phyloP scores from a whole-genome alignment of 1,284 basidiomycete genomes.

The Fistulinella staudtii region DNA sequence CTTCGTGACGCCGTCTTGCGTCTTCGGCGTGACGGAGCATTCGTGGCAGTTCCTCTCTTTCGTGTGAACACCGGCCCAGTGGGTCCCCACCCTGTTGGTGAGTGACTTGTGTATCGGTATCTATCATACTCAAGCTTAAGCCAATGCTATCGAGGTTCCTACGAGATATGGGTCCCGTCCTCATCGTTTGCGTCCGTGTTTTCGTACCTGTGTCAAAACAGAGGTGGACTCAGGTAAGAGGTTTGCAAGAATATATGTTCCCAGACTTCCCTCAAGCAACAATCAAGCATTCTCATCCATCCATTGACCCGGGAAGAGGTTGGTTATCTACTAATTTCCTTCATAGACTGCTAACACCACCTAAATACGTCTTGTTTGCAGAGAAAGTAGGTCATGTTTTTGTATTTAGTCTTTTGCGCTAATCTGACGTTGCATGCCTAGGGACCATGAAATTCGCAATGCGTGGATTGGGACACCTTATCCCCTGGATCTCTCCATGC shows the following conservation, averaged over 20 bases:
- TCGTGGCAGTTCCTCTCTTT: slow-evolving; percentile 70
- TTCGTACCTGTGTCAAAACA: slow-evolving; percentile 66
- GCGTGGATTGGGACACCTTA: slow-evolving; percentile 71
- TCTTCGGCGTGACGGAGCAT: slow-evolving; percentile 66
- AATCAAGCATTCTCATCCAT: slow-evolving; percentile 52
- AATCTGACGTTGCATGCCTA: slow-evolving; percentile 10
- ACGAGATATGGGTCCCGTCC: slow-evolving; percentile 72
- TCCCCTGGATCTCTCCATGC: slow-evolving; percentile 56
- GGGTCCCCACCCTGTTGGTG: slow-evolving; percentile 74
- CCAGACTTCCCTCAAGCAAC: background rate
- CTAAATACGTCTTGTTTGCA: slow-evolving; percentile 10
- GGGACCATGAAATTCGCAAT: slow-evolving; percentile 61
- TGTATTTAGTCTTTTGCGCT: background rate
- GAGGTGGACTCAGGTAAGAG: slow-evolving; percentile 59
- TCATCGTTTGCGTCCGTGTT: slow-evolving; percentile 70
- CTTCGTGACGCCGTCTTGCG: slow-evolving; percentile 67
- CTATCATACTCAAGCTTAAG: background rate
- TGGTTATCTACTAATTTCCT: slow-evolving; percentile 17
- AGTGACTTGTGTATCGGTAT: slow-evolving; percentile 17
- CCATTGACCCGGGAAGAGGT: slow-evolving; percentile 68
- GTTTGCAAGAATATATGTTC: background rate
- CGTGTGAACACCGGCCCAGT: slow-evolving; percentile 65
- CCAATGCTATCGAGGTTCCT: slow-evolving; percentile 49
- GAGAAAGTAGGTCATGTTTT: slow-evolving; percentile 38
- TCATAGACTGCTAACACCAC: background rate